Conservation (phyloP, 2,329 filamentous ascomycete species). For the Fusarium poae region DNA sequence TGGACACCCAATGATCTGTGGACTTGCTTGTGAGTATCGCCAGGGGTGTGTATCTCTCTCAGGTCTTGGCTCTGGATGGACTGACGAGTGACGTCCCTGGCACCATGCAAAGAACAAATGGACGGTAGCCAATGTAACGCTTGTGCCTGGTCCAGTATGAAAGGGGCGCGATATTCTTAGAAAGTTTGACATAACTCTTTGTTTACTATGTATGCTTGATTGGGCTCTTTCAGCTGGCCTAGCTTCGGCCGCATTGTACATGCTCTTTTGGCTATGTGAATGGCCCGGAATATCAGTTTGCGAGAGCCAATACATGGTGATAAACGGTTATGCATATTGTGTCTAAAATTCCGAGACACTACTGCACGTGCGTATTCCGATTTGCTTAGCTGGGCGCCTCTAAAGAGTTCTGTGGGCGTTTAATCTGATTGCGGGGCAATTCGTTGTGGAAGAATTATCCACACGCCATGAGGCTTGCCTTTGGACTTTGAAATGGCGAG, state of each 20-base stretch:
- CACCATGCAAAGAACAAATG: slow-evolving; percentile 37
- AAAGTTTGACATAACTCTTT: slow-evolving; percentile 36
- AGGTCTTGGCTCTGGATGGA: slow-evolving; percentile 39
- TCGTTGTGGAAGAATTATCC: neutral
- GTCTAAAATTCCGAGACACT: slow-evolving; percentile 35
- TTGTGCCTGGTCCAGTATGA: slow-evolving; percentile 38
- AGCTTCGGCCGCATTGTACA: slow-evolving; percentile 14
- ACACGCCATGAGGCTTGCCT: slow-evolving; percentile 11
- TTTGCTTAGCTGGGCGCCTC: slow-evolving; percentile 31
- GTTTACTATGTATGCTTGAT: slow-evolving; percentile 48
- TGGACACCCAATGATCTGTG: slow-evolving; percentile 35
- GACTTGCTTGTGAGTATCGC: slow-evolving; percentile 10
- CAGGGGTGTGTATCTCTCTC: slow-evolving; percentile 40
- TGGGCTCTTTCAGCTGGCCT: slow-evolving; percentile 33
- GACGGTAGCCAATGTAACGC: slow-evolving; percentile 43
- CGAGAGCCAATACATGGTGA: slow-evolving; percentile 23
- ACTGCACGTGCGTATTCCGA: slow-evolving; percentile 32
- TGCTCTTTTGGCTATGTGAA: slow-evolving; percentile 3
- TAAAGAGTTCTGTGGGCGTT: slow-evolving; percentile 22
- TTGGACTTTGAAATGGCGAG: too few relatives aligned
- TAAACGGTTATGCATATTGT: slow-evolving; percentile 34
- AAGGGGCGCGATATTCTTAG: slow-evolving; percentile 22
- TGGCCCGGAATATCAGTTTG: slow-evolving; percentile 4
- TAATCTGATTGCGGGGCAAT: slow-evolving; percentile 28
- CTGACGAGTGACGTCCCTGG: slow-evolving; percentile 42